Evolutionary conservation across 208 protist species (phyloP), one percentile per base, ranked within the genome.

Genomic region (Trypanosoma brucei): DNA sequence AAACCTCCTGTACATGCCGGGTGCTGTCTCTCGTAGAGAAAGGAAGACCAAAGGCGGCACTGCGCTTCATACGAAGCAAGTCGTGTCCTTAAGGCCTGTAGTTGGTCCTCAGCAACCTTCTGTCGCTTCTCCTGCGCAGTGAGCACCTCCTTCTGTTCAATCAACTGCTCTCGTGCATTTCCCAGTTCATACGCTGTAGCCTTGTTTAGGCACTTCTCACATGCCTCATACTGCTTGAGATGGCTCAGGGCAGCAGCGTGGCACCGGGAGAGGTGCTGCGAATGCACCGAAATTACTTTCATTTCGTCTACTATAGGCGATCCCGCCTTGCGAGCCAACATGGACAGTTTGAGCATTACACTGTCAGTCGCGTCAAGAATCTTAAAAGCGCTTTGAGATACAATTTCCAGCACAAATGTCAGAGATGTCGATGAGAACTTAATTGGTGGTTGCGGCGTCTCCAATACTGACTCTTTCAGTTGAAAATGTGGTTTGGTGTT

Each of bases 101-200:
- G 22, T 31, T 78, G 48, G 60, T 94, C 84, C 59, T 79, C 63
- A 33, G 64, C 53, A 31, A 71, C 30, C 57, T 84, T 86, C 70
- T 84, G 65, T 48, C 83, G 79, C 53, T 91, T 77, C 59, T 88
- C 78, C 55, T 91, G 75, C 31, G 78, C 70, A 7, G 84, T 91
- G 14, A 90, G 75, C 31, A 71, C 64, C 55, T 91, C 84, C 61
- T 90, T 94, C 11, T 70, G 70, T 30, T 83, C 46, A 14, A 94
- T 71, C 35, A 86, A 84, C 61, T 87, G 73, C 61, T 94, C 84
- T 30, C 81, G 81, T 55, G 85, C 66, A 59, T 66, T 75, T 69
- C 84, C 89, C 30, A 94, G 58, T 64, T 94, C 88, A 22, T 68
- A 70, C 22, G 59, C 46, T 30, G 78, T 82, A 44, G 72, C 76